Base-by-base conservation (phyloP, 345 rosid genomes). In the Melastoma malabathricum region DNA sequence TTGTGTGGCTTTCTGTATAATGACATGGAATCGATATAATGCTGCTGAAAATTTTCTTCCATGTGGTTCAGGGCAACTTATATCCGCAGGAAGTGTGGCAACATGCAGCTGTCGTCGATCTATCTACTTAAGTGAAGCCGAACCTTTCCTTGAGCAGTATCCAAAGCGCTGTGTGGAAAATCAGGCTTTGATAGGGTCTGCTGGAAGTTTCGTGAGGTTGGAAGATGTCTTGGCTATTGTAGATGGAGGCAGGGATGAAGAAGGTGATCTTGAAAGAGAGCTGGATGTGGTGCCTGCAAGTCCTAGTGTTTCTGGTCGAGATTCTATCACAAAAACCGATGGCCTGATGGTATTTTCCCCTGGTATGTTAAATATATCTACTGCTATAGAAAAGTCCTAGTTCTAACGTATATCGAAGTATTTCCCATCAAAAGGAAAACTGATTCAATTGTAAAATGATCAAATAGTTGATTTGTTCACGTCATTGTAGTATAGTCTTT, bases 261-360 rank as follows among this genome's bases (percentile, higher is more conserved):
- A 92, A 68, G 95, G 93, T 67, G 98, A 92, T 74, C 82, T 92
- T 47, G 72, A 68, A 51, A 62, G 48, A 53, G 78, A 82, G 65
- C 64, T 50, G 62, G 77, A 62, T 64, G 65, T 57, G 58, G 64
- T 59, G 18, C 76, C 92, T 10, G 52, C 66, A 41, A 74, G 69
- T 65, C 76, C 94, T 27, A 61, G 54, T 52, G 61, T 75, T 53
- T 48, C 68, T 57, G 52, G 61, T 64, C 63, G 69, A 65, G 85
- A 75, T 46, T 68, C 80, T 51, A 72, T 82, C 63, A 76, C 67
- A 45, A 90, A 80, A 70, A 60, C 75, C 58, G 74, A 71, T 72
- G 95, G 96, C 65, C 82, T 84, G 67, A 72, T 92, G 61, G 83
- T 92, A 49, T 87, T 92, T 63, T 92, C 87, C 67, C 98, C 98